Percentiles rank a stretch among this genome's conserved stretches.
These are phyloP conservation scores for Taiwanofungus camphoratus DNA, from an alignment of 1,284 basidiomycete genomes.

Conservation along the genomic window DNA sequence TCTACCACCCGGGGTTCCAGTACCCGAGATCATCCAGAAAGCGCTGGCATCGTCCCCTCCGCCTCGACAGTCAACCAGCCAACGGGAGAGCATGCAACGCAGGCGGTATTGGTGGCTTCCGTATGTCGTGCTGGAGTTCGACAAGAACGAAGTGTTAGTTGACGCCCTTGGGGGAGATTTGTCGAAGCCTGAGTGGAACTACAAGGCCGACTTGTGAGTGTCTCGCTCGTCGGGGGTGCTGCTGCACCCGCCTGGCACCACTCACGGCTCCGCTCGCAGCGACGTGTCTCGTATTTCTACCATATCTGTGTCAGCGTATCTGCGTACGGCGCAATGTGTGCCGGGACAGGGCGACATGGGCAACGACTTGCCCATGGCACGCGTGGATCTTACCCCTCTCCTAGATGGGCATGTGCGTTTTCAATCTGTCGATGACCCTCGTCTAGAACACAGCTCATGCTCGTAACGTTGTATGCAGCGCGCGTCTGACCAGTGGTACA, in stretches of 20 bases:
- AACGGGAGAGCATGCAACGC: conserved; percentile 84
- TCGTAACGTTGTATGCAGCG: conserved; percentile 38
- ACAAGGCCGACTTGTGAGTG: conserved; percentile 89
- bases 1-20: conserved; percentile 64
- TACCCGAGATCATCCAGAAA: conserved; percentile 84
- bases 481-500: conserved; percentile 85
- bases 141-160: conserved; percentile 98
- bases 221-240: conserved; percentile 1
- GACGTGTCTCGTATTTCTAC: conserved; percentile 89
- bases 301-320: conserved; percentile 83
- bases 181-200: conserved; percentile 88
- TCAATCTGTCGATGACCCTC: conserved; percentile 2
- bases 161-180: conserved; percentile 93
- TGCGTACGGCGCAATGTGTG: conserved; percentile 66
- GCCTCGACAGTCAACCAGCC: conserved; percentile 52
- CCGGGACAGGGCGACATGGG: conserved; percentile 85
- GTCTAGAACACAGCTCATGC: neutral
- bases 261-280: conserved; percentile 34
- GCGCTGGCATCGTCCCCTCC: conserved; percentile 61
- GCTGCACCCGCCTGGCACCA: conserved; percentile 3
- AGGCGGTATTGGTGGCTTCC: conserved; percentile 96
- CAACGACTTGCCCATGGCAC: conserved; percentile 85
- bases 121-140: conserved; percentile 96
- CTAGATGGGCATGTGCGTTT: conserved; percentile 70
- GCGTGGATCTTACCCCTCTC: conserved; percentile 85